Conservation (phyloP, 1,284 basidiomycete genomes). For the Leccinum fuscescens region DNA sequence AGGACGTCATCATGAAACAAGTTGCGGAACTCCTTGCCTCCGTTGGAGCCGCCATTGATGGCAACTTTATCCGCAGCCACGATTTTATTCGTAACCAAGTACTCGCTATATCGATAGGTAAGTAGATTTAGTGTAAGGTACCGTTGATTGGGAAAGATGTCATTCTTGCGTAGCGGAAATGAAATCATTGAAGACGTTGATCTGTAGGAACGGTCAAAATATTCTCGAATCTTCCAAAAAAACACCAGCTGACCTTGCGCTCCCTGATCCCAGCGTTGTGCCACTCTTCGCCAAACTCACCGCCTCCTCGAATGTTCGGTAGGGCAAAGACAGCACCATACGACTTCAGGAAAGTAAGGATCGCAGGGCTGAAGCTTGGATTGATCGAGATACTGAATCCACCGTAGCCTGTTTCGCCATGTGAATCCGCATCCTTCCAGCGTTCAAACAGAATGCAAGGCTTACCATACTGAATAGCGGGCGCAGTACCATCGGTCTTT, state of each 20-base stretch:
- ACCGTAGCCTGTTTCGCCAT: conserved; percentile 56
- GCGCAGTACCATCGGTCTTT: conserved; percentile 72
- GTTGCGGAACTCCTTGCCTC: conserved; percentile 45
- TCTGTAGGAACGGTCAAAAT: conserved; percentile 36
- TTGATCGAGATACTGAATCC: conserved; percentile 75
- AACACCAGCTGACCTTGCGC: conserved; percentile 52
- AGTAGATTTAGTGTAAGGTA: not conserved
- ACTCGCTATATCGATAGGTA: conserved; percentile 45
- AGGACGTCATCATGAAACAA: conserved; percentile 6
- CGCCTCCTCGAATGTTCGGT: conserved; percentile 79
- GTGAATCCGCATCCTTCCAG: not conserved
- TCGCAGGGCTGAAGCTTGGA: conserved; percentile 70
- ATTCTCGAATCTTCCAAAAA: not conserved
- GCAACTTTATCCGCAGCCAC: conserved; percentile 72
- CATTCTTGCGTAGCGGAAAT: conserved; percentile 68
- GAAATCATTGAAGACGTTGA: conserved; percentile 81
- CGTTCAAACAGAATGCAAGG: not conserved
- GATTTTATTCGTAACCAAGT: conserved; percentile 70
- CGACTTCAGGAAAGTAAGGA: conserved; percentile 74
- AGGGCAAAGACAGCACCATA: conserved; percentile 77
- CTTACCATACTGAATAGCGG: conserved; percentile 77
- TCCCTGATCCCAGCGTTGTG: conserved; percentile 71
- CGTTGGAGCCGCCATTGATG: conserved; percentile 78
- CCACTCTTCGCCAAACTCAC: conserved; percentile 84
- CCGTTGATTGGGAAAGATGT: not conserved